Base-by-base conservation (phyloP, 192 early-diverging fungal genomes). In the Rhizoclosmatium globosum region DNA sequence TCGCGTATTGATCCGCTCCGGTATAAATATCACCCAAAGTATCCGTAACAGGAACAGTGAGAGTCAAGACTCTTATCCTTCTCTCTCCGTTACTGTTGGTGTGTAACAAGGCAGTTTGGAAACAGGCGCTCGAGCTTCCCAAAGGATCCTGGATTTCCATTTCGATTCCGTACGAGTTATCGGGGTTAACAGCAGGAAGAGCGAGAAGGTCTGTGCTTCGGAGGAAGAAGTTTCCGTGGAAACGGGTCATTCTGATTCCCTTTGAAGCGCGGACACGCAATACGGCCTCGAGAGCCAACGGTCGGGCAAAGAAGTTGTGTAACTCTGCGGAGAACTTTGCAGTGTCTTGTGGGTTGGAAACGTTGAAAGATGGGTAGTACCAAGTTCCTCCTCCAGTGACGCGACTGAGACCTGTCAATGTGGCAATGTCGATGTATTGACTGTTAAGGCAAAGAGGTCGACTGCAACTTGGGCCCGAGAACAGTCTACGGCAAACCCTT, bases 141-240 rank as follows among this genome's bases (percentile, higher is more conserved):
- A 93, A 71, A 50, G 93, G 91, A 50, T 96, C 94, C 69, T 94
- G 93, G 38, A 96, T 85, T 47, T 85, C 81, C 64, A 93, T 78
- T 73, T 99, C 97, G 43, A 97, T 91, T 3, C 91, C 92, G 79
- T 97, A 99, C 13, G 89, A 88, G 78, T 96, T 95, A 86, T 97
- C 95, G 47, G 96, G 96, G 81, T 90, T 93, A 6, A 97, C 97
- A 72, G 94, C 97, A 57, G 97, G 97, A 67, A 99, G 82, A 13
- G 95, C 90, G 39, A 98, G 83, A 31, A 99, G 82, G 79, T 99
- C 97, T 38, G 96, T 93, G 56, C 95, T 95, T 7, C 96, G 94
- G 53, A 99, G 88, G 85, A 99, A 99, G 82, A 98, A 98, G 92
- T 97, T 97, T 15, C 97, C 97, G 64, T 99, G 95, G 85, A 94